These are phyloP conservation scores for Dryas octopetala DNA, from an alignment of 306 rosid species.

Conservation along the genomic window DNA sequence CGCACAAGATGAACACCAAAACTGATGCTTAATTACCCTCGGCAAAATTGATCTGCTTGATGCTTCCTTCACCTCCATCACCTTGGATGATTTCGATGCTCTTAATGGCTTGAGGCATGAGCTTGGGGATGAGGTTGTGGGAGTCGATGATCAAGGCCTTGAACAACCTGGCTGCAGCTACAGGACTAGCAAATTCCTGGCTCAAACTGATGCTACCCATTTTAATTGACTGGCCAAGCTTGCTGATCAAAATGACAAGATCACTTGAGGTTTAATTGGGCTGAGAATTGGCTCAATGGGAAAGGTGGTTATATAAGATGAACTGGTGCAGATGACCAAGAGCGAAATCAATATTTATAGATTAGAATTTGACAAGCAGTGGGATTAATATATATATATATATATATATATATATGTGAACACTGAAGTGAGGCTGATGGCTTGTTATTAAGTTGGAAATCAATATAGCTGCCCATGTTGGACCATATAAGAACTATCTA, in stretches of 20 bases:
- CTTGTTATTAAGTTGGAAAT: not conserved
- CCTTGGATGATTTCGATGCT: conserved; percentile 32
- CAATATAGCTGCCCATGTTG: conserved; percentile 2
- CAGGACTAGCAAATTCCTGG: conserved; percentile 30
- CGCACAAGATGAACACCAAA: too few relatives aligned
- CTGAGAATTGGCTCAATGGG: not conserved
- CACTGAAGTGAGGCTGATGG: too few relatives aligned
- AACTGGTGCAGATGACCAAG: too few relatives aligned
- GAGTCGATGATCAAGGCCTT: conserved; percentile 37
- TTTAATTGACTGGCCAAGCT: not conserved
- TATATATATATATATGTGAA: not conserved
- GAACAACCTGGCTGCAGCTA: conserved; percentile 30
- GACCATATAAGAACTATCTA: not conserved
- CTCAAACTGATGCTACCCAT: conserved; percentile 23
- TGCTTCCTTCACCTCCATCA: conserved; percentile 37
- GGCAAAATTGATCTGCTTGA: conserved; percentile 32
- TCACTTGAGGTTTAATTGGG: not conserved
- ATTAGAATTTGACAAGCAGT: not conserved
- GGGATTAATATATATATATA: not conserved
- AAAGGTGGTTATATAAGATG: not conserved
- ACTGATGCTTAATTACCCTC: conserved; percentile 7
- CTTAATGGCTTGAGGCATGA: conserved; percentile 37
- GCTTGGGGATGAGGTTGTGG: conserved; percentile 35
- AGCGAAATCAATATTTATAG: not conserved
- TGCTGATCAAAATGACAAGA: not conserved